phyloP scores from a whole-genome alignment of 2,329 filamentous ascomycete genomes.

The Talaromyces sp. region DNA sequence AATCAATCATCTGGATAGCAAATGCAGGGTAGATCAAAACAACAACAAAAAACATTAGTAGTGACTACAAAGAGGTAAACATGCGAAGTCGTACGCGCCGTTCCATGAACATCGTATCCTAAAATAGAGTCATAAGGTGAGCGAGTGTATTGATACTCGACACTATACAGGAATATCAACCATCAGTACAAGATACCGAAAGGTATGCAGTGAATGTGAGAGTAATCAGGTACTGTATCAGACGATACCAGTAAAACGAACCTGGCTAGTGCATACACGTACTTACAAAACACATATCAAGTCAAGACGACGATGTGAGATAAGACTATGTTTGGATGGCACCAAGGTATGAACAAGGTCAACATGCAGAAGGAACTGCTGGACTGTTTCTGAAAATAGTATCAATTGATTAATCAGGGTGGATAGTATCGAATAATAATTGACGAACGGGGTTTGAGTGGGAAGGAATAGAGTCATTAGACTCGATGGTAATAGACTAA shows the following conservation, averaged over 20 bases:
- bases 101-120: not conserved
- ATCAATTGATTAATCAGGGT: not conserved
- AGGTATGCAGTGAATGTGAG: not conserved
- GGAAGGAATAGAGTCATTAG: not conserved
- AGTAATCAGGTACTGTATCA: constrained; percentile 9
- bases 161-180: not conserved
- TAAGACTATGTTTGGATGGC: not conserved
- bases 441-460: not conserved
- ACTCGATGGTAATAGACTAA: no score
- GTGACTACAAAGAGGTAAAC: not conserved
- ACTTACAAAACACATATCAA: constrained; percentile 3
- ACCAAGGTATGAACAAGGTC: not conserved
- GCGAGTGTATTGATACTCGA: not conserved
- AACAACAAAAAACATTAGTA: not conserved
- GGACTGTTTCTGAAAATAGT: constrained; percentile 15
- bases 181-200: not conserved
- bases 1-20: not conserved
- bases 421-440: not conserved
- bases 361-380: not conserved
- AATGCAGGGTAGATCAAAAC: no score
- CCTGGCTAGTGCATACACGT: constrained; percentile 11
- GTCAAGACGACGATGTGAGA: not conserved
- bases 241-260: constrained; percentile 12
- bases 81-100: not conserved
- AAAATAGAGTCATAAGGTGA: constrained; percentile 5